phyloP scores from a whole-genome alignment of 2,329 filamentous ascomycete species.

The Verticillium dahliae region DNA sequence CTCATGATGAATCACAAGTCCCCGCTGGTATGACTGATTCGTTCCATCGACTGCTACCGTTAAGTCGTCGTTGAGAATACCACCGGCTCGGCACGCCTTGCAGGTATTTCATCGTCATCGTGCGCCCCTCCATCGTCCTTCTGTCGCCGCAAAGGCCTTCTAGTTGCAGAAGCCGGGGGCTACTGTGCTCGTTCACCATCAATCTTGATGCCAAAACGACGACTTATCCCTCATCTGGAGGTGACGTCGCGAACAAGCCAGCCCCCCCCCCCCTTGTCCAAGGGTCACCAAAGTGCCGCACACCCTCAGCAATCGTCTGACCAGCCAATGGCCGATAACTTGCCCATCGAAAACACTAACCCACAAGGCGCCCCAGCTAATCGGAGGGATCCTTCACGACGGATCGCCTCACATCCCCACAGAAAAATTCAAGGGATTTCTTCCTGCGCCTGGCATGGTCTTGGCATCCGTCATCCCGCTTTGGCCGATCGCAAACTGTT shows the following conservation, averaged over 20 bases:
- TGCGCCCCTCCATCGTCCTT: not conserved
- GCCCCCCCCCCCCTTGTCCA: not conserved
- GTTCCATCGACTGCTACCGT: not conserved
- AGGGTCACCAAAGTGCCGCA: not conserved
- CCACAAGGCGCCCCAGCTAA: not conserved
- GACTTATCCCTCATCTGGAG: not conserved
- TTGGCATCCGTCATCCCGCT: constrained; percentile 2
- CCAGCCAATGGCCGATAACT: not conserved
- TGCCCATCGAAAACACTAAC: not conserved
- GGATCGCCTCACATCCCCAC: not conserved
- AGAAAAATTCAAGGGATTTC: not conserved
- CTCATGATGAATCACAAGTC: not conserved
- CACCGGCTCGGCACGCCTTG: not conserved
- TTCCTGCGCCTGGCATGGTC: not conserved
- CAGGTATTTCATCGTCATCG: not conserved
- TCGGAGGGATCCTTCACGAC: not conserved
- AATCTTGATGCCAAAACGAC: not conserved
- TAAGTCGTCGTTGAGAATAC: not conserved
- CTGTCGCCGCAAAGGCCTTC: not conserved
- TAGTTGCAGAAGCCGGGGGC: not conserved
- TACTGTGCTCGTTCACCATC: not conserved
- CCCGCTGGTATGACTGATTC: not conserved
- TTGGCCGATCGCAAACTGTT: not conserved
- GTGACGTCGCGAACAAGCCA: not conserved
- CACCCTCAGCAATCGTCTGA: not conserved